phyloP scores from a whole-genome alignment of 1,139 yeast genomes.

The Pichia sp. region DNA sequence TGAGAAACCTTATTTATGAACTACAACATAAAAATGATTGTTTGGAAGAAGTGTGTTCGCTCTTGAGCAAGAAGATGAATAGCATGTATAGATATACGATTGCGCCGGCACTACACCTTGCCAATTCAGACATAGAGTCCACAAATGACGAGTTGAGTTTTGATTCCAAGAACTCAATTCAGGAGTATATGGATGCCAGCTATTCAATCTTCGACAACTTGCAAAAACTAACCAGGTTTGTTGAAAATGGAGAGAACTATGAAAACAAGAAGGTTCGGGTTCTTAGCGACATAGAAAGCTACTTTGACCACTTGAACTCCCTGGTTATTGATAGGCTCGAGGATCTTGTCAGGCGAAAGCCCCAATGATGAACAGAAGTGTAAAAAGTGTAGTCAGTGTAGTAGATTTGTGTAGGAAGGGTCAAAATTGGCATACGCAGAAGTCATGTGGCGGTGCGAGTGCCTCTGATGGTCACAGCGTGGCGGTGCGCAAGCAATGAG shows the following conservation, averaged over 20 bases:
- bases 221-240: background rate
- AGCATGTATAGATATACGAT: conserved; percentile 10
- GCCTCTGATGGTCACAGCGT: background rate
- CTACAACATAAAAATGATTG: conserved; percentile 7
- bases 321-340: background rate
- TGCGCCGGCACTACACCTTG: conserved; percentile 10
- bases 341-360: background rate
- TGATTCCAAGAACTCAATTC: conserved; percentile 7
- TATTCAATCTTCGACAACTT: background rate
- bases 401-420: background rate
- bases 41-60: conserved; percentile 3
- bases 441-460: background rate
- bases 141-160: background rate
- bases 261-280: background rate
- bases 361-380: background rate
- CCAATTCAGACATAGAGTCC: background rate
- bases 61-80: conserved; percentile 5
- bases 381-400: background rate
- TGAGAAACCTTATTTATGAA: background rate
- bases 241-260: background rate
- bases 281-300: background rate
- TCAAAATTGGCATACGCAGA: too few species aligned
- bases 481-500: conserved; percentile 1
- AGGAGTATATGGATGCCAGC: conserved; percentile 8
- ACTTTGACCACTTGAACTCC: background rate